Percentiles rank a stretch among this genome's conserved stretches.
These are phyloP conservation scores for Cutaneotrichosporon sp. DNA, from an alignment of 1,284 basidiomycete genomes.

Conservation along the genomic window DNA sequence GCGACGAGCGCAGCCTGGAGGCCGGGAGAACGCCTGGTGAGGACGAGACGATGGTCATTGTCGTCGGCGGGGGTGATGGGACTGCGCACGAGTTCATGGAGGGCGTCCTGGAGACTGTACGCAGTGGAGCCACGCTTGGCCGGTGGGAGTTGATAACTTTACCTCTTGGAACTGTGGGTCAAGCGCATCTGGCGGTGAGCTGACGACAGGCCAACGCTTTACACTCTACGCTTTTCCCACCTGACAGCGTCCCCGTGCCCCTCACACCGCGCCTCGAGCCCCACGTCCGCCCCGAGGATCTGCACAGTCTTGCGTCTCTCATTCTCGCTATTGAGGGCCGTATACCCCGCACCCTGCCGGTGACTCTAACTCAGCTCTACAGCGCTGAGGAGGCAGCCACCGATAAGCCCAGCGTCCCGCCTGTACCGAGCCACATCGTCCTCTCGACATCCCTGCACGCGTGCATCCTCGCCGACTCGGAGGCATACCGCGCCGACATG, in stretches of 20 bases:
- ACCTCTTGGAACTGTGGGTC: constrained; percentile 67
- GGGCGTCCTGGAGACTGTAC: constrained; percentile 46
- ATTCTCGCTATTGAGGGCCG: constrained; percentile 49
- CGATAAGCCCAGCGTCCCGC: constrained; percentile 56
- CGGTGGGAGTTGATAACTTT: constrained; percentile 49
- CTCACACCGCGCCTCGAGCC: background rate
- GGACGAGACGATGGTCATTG: constrained; percentile 58
- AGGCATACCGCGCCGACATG: constrained; percentile 61
- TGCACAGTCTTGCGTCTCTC: constrained; percentile 14
- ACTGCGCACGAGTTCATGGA: constrained; percentile 81
- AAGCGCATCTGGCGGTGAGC: no score
- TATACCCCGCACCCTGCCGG: constrained; percentile 53
- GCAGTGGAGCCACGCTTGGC: background rate
- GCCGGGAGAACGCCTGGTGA: no score
- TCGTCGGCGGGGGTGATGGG: constrained; percentile 82
- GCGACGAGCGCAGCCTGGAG: constrained; percentile 50
- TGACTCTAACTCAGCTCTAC: constrained; percentile 54
- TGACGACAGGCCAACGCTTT: constrained; percentile 69
- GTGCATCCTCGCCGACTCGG: constrained; percentile 73
- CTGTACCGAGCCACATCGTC: constrained; percentile 56
- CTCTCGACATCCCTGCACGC: constrained; percentile 70
- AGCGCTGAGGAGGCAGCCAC: constrained; percentile 48
- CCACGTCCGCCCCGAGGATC: background rate
- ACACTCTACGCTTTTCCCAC: constrained; percentile 57
- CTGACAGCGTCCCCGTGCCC: background rate